Evolutionary conservation across 1,284 basidiomycete genomes (phyloP), one percentile per base, ranked within the genome.

Genomic region (Schizophyllum commune): DNA sequence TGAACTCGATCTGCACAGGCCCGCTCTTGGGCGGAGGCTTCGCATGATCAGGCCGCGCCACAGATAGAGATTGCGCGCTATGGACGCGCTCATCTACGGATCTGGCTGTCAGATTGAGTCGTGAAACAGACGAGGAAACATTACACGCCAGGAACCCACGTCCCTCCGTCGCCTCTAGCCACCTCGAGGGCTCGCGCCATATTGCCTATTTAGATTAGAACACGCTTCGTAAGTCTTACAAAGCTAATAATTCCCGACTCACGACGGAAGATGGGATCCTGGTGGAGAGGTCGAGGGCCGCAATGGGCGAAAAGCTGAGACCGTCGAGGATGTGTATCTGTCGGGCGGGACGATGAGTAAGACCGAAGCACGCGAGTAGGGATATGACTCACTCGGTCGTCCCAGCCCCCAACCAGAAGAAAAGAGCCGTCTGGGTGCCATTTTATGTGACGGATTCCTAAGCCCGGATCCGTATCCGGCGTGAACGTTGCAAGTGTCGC

Each of bases 351-450:
- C n/a, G 5, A 61, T 61, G 34, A 61, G 63, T 51, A 22, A 54
- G n/a, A 21, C 9, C 20, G 20, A 17, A 32, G 17, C 59, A 11
- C n/a, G 19, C 9, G 32, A 51, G 3, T 2, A 47, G 6, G 9
- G 6, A 57, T 8, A 57, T 27, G 39, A 67, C 76, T 47, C 61
- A 88, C 91, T 75, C 88, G 92, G 66, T 94, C 90, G 71, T 94
- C 91, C 83, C 88, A 93, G 6, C 93, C 93, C 11, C 84, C 86
- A 0, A 94, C 77, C 1, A 87, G 88, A 6, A 95, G 75, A 69
- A 89, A 93, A 66, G 83, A 77, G 1, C 92, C 91, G 57, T 79
- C 86, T 1, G 93, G 93, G 71, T 94, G 89, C 94, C 94, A 96
- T 11, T 82, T 76, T 0, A 88, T 84, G 55, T 74, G 76, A 5